Evolutionary conservation across 257 asterid genomes (phyloP), one percentile per base, ranked within the genome.

Genomic region (Solanum stenotomum): DNA sequence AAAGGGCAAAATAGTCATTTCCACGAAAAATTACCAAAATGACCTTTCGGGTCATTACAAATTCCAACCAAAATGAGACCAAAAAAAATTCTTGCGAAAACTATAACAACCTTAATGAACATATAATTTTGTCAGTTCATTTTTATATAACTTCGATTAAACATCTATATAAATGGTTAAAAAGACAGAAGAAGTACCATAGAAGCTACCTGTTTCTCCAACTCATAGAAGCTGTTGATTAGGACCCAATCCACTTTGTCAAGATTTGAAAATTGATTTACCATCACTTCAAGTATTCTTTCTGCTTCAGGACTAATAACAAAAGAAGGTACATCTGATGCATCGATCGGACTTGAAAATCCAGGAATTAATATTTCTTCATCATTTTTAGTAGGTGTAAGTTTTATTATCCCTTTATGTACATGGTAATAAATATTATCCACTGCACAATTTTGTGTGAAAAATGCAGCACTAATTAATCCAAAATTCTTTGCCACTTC

Each of bases 201-300:
- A n/a, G n/a, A n/a, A n/a, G n/a, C n/a, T 78, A 78, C 84, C 84
- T 78, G 65, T 42, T 78, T 25, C 87, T 76, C 95, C 93, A 38
- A 92, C 85, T 38, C 92, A 67, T 89, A 29, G 5, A 87, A 61
- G 71, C 86, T 87, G 25, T 89, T 89, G 87, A 87, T 37, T 35
- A 87, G 79, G 81, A 89, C 23, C 88, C 89, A 90, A 40, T 90
- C 90, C 1, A 74, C 89, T 25, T 76, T 85, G 6, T 89, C 87
- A 61, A 89, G 16, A 40, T 89, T 77, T 25, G 33, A 35, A 33
- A 87, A 72, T 10, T 89, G 91, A 77, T 87, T 52, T n/a, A 85
- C 31, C 25, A 86, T 42, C 83, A 86, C 6, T 5, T 29, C 65
- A 27, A 79, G 44, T 79, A 52, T 20, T 8, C 10, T 25, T 4